A percentile compares a stretch with the other conserved stretches of the same genome.
These are phyloP conservation scores for Prunus kanzakura DNA, from an alignment of 306 rosid genomes.

Conservation along the genomic window DNA sequence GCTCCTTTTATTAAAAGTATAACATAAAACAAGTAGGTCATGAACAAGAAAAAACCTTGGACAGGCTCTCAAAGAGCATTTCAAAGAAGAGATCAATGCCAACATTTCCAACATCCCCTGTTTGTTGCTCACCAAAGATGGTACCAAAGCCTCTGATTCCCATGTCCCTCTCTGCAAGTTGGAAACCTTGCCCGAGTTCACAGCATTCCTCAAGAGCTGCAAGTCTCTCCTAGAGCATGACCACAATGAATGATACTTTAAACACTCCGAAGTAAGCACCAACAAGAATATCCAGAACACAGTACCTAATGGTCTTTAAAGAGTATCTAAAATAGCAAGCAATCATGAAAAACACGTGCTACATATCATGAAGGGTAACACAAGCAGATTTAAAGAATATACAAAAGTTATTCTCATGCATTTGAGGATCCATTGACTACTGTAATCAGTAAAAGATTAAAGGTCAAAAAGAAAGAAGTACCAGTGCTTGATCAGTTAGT, in stretches of 20 bases:
- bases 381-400: neutral
- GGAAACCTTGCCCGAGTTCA: conserved; percentile 97
- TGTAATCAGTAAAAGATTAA: neutral
- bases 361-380: neutral
- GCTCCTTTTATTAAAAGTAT: conserved; percentile 15
- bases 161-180: conserved; percentile 97
- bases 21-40: conserved; percentile 8
- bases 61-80: conserved; percentile 98
- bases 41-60: conserved; percentile 55
- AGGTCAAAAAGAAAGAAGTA: conserved; percentile 32
- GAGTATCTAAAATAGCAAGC: neutral
- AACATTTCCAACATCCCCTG: conserved; percentile 95
- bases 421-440: neutral
- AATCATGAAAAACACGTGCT: neutral
- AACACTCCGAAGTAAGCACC: conserved; percentile 11
- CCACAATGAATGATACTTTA: conserved; percentile 35
- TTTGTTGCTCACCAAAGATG: conserved; percentile 92
- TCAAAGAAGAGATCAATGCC: conserved; percentile 97
- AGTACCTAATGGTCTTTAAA: neutral
- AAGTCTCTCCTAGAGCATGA: conserved; percentile 73
- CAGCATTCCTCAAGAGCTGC: conserved; percentile 90
- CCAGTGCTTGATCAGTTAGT: conserved; percentile 78
- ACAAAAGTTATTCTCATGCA: neutral
- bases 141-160: conserved; percentile 96
- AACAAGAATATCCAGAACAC: conserved; percentile 5